Conservation (phyloP, 2,329 filamentous ascomycete genomes). For the Moelleriella libera region DNA sequence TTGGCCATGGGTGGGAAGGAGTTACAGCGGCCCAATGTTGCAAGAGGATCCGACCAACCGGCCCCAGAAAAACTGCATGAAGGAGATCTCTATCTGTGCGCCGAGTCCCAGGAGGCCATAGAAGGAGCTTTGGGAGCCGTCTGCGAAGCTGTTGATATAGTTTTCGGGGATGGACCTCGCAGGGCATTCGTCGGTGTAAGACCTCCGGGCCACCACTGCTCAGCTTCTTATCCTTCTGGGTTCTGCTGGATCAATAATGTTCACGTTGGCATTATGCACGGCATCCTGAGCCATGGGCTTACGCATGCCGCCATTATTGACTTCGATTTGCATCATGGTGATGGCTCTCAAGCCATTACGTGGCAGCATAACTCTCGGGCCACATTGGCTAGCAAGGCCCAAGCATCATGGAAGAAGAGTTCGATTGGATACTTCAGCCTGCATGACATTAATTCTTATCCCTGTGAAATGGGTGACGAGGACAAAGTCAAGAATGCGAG, state of each 20-base stretch:
- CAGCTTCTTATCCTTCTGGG: constrained; percentile 73
- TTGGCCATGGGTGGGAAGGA: constrained; percentile 68
- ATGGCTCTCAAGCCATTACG: constrained; percentile 88
- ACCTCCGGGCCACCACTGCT: constrained; percentile 92
- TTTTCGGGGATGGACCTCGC: constrained; percentile 54
- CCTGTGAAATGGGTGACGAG: constrained; percentile 85
- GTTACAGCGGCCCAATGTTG: constrained; percentile 53
- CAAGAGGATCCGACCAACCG: constrained; percentile 29
- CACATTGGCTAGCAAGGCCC: constrained; percentile 48
- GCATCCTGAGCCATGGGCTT: constrained; percentile 65
- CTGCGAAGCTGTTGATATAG: constrained; percentile 78
- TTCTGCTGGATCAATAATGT: constrained; percentile 99
- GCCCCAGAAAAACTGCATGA: constrained; percentile 55
- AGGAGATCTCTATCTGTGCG: constrained; percentile 81
- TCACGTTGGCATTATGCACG: constrained; percentile 90
- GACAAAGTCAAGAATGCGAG: constrained; percentile 92
- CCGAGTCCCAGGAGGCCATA: constrained; percentile 74
- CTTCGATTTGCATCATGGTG: constrained; percentile 83
- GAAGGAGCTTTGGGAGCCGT: constrained; percentile 87
- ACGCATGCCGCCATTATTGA: constrained; percentile 92
- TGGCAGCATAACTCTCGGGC: constrained; percentile 79
- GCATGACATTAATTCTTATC: constrained; percentile 97
- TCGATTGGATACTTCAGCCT: constrained; percentile 92
- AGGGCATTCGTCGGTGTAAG: constrained; percentile 86
- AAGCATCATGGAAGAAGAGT: constrained; percentile 63